Base-by-base conservation (phyloP, 768 basidiomycete species). In the Tylopilus rubrobrunneus region DNA sequence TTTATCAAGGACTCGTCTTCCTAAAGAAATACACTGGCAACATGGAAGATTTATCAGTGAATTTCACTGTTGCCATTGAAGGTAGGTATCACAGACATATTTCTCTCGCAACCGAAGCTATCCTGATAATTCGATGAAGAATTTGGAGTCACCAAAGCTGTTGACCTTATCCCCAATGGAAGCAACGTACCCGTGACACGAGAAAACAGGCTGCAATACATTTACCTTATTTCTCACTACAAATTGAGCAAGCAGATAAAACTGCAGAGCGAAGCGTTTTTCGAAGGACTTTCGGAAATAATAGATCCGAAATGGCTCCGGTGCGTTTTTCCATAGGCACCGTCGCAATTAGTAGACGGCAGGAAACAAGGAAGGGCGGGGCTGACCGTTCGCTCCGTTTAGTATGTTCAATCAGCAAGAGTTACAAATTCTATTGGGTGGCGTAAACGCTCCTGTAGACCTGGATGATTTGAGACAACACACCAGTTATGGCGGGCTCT, bases 401-500 rank as follows among this genome's bases (percentile, higher is more conserved):
- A 90, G 92, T 43, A 95, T 98, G 91, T 99, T 98, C 73, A 96
- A 98, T 68, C 95, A 96, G 59, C 89, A 92, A 66, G 97, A 98
- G 69, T 76, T 98, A 4, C 93, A 94, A 66, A 87, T 96, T 45
- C 75, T 98, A 1, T 77, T 99, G 7, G 95, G 95, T 0, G 93
- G 92, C 7, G 88, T 89, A 31, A 88, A 95, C 55, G 76, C 89
- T 0, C 87, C 88, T 0, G 86, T 96, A 45, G 89, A 95, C 64
- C 58, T 98, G 8, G 83, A 87, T 15, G 95, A 99, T 68, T 70
- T 98, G 53, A 76, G 85, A 53, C 62, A 67, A 9, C 76, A 98
- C 62, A 91, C 91, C 0, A 80, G 85, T 48, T 93, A 96, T 56
- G 92, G 92, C 2, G 92, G 94, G 6, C 63, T 86, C 19, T 92